Conservation (phyloP, 73 alveolate species). For the Durusdinium trenchii region DNA sequence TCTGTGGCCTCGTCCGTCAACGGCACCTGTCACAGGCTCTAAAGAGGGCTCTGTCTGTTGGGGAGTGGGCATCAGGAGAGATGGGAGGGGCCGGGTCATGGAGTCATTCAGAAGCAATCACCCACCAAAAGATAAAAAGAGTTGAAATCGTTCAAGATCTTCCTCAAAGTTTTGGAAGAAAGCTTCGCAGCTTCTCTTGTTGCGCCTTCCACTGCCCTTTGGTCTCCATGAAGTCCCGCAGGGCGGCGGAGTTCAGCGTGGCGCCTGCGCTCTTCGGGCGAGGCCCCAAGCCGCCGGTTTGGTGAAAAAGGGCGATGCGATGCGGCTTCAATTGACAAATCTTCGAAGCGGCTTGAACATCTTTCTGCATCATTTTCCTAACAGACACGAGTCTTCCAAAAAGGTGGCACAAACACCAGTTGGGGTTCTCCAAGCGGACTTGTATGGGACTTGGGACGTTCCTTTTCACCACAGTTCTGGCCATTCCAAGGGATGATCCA, state of each 20-base stretch:
- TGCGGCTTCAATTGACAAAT: no score
- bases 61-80: neutral
- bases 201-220: conserved; percentile 82
- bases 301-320: no score
- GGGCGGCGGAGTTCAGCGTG: conserved; percentile 77
- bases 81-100: neutral
- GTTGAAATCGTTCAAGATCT: neutral
- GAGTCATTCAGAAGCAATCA: neutral
- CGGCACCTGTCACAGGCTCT: neutral
- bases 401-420: no score
- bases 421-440: no score
- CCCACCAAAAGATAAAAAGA: neutral
- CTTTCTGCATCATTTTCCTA: no score
- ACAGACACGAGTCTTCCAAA: no score
- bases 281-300: no score
- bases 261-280: neutral
- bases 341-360: no score
- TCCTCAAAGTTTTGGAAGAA: neutral
- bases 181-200: neutral
- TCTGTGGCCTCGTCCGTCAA: neutral
- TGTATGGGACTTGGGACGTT: no score
- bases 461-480: no score
- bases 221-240: conserved; percentile 84
- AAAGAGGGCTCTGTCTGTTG: neutral
- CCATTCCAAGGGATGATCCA: no score